Base-by-base conservation (phyloP, 192 early-diverging fungal species). In the Coemansia reversa region DNA sequence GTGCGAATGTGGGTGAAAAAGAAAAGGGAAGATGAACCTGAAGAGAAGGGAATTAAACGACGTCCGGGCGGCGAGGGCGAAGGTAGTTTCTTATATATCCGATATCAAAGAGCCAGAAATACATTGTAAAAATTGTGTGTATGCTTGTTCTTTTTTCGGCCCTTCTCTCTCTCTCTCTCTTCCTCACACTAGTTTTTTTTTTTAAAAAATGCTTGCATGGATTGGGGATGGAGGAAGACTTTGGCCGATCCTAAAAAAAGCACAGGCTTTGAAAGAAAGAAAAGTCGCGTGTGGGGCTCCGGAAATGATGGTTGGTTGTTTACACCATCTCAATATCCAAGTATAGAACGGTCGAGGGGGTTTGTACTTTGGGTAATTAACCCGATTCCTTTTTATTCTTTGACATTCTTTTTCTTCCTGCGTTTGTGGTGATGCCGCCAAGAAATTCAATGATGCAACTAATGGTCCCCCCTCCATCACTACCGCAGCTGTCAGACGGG, bases 181-280 rank as follows among this genome's bases (percentile, higher is more conserved):
- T 8, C 22, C 22, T 29, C 35, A 35, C 55, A 56, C 35, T 39
- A 39, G 9, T 39, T 3, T 32, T 32, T 32, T 32, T n/a, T n/a
- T n/a, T n/a, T n/a, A n/a, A n/a, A 7, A 32, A 32, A 5, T 3
- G 30, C 4, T 39, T 39, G 35, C 35, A 39, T 39, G 4, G 35
- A 39, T 39, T 39, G 35, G 35, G 35, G 35, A 39, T 39, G 35
- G 3, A 19, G 9, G n/a, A 56, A 18, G 5, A 0, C 18, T 29
- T 12, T 33, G 57, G 57, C 57, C 57, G 57, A 58, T 58, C 57
- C 57, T 47, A 25, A 16, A 58, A 27, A 53, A 53, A 53, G 23
- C 51, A 53, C 14, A 22, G 45, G n/a, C 28, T 39, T 39, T 39
- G 8, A 39, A 39, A 39, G 8, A 11, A 39, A 39, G 35, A 3